A percentile compares a stretch with the other conserved stretches of the same genome.
Conservation (phyloP, 441 rosid species). For the Omphalea diandra region DNA sequence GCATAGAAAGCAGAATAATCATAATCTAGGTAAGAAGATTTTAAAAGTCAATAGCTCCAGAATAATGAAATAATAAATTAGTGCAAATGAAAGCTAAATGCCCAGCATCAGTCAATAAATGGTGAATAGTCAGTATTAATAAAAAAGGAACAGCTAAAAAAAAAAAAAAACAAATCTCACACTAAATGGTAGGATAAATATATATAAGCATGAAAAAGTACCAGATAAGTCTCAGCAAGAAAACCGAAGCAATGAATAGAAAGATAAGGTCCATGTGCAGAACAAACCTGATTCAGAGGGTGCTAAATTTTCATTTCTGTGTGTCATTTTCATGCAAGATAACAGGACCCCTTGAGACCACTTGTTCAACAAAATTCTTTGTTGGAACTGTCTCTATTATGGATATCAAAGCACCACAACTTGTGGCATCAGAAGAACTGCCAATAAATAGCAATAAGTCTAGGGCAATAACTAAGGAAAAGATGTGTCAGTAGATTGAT, state of each 20-base stretch:
- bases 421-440: slow-evolving; percentile 69
- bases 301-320: slow-evolving; percentile 40
- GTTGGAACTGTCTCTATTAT: slow-evolving; percentile 71
- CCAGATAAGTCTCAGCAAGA: background rate
- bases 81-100: background rate
- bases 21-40: background rate
- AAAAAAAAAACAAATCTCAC: no score
- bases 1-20: background rate
- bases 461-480: slow-evolving; percentile 21
- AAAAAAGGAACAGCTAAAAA: background rate
- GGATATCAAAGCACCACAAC: slow-evolving; percentile 48
- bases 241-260: background rate
- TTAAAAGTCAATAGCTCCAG: background rate
- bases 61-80: background rate
- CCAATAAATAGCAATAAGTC: slow-evolving; percentile 33
- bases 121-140: background rate
- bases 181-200: no score
- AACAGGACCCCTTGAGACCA: slow-evolving; percentile 66
- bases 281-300: slow-evolving; percentile 59
- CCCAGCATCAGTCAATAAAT: background rate
- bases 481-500: slow-evolving; percentile 6
- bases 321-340: slow-evolving; percentile 58
- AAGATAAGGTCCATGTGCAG: slow-evolving; percentile 1
- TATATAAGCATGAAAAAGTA: background rate
- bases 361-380: slow-evolving; percentile 46